Base-by-base conservation (phyloP, 352 stramenopile genomes). In the Pythium brassicae region DNA sequence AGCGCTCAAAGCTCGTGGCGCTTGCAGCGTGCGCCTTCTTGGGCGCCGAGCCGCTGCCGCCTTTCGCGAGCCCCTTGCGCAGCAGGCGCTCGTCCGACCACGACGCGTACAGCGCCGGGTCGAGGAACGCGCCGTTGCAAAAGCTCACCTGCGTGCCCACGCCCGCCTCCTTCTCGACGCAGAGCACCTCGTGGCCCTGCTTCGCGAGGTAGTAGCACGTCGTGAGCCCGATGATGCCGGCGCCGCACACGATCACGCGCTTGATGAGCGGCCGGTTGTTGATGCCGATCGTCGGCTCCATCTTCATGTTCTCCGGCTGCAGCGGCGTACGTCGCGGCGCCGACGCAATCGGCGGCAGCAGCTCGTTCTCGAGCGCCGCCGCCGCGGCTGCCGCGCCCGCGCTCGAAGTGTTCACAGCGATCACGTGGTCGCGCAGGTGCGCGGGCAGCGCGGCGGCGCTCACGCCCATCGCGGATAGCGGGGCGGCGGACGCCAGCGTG, bases 181-280 rank as follows among this genome's bases (percentile, higher is more conserved):
- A 94, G 7, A 94, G 65, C 48, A 94, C 85, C 59, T 94, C 85
- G 54, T 94, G 85, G 57, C 85, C 85, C 51, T 89, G 82, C 55
- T 88, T 91, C 43, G 82, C 82, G 23, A 94, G 68, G 61, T 90
- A 93, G 62, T 90, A 94, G 67, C 80, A 92, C 0, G 85, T 94
- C 27, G 81, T 92, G 37, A 94, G 59, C 0, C 85, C 85, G 46
- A 94, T 85, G 50, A 94, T 93, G 35, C 85, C 85, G n/a, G 80
- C 85, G 15, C 85, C 85, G 37, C 83, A 91, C 17, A 94, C 85
- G 46, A 94, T 91, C 39, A 94, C 82, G 61, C 85, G 85, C 62
- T 94, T 92, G 56, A 76, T 83, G 55, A 72, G 53, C 17, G 68
- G 72, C 3, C 73, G 76, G 52, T 76, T 65, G 53, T 78, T 72